Conservation (phyloP, 2,329 filamentous ascomycete genomes). For the Pseudogymnoascus destructans region DNA sequence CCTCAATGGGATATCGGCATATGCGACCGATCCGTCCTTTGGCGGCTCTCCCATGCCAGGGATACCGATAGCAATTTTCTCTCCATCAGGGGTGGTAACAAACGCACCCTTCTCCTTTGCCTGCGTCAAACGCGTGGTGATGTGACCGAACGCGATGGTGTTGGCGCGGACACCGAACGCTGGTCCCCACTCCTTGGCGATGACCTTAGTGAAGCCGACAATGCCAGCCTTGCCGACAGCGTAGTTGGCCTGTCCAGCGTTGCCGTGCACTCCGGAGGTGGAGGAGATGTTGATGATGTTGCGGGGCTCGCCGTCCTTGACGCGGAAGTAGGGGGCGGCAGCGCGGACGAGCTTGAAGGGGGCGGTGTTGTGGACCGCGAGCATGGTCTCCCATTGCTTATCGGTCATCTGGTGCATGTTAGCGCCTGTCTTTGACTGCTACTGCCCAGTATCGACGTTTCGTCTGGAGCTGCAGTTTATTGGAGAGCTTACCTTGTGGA, state of each 20-base stretch:
- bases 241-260: constrained; percentile 87
- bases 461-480: background rate
- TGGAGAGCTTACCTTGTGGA: constrained; percentile 51
- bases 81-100: constrained; percentile 60
- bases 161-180: constrained; percentile 71
- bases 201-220: constrained; percentile 71
- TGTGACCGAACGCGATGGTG: constrained; percentile 73
- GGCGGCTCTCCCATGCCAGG: constrained; percentile 44
- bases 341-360: constrained; percentile 74
- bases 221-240: constrained; percentile 74
- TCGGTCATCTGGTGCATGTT: constrained; percentile 50
- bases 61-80: constrained; percentile 63
- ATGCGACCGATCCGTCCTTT: constrained; percentile 30
- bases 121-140: constrained; percentile 65
- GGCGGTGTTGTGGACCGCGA: constrained; percentile 70
- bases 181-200: constrained; percentile 86
- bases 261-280: constrained; percentile 72
- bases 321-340: constrained; percentile 75
- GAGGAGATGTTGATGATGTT: constrained; percentile 74
- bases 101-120: constrained; percentile 78
- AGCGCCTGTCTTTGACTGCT: background rate
- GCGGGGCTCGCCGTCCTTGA: constrained; percentile 67
- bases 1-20: constrained; percentile 64
- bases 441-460: background rate
- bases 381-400: constrained; percentile 83